Base-by-base conservation (phyloP, 1,139 yeast species). In the Suhomyces panamericanus region DNA sequence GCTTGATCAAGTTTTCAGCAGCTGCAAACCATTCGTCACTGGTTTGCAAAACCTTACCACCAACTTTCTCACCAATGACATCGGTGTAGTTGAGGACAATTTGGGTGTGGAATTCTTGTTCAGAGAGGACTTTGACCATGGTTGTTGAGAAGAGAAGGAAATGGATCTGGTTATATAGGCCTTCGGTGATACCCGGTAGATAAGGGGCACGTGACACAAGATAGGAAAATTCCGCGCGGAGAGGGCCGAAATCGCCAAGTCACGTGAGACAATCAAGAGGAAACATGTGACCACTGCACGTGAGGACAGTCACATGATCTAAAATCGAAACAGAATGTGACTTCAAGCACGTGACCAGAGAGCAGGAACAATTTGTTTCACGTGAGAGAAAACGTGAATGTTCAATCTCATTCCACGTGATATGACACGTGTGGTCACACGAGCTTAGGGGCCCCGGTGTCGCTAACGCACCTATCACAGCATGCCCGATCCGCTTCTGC, bases 21-120 rank as follows among this genome's bases (percentile, higher is more conserved):
- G 81, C 91, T 1, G 97, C 98, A 68, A 91, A 91, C 95, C 95
- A 91, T 67, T 91, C 95, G 62, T 91, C 96, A 35, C 95, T 84
- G 59, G 77, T 80, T 17, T 77, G 67, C 30, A 86, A 58, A 14
- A 89, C 80, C 50, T 77, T 64, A 2, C 96, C 96, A 3, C 96
- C 97, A 7, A 91, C 70, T 57, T 86, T 85, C 53, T 81, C 86
- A 38, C 93, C 95, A 51, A 89, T 78, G n/a, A 90, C 89, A 62
- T 93, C 81, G 38, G 82, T 77, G 59, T 77, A 79, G 50, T 76
- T 67, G 50, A 66, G 69, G 22, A 76, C 80, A 45, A 80, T 61
- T 44, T 70, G 62, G 29, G 66, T 52, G 53, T 74, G 72, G 60
- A 80, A 80, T 33, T 73, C 70, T 44, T 67, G 56, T 57, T 72